phyloP scores from a whole-genome alignment of 768 basidiomycete genomes.

The Mycena rebaudengoi region DNA sequence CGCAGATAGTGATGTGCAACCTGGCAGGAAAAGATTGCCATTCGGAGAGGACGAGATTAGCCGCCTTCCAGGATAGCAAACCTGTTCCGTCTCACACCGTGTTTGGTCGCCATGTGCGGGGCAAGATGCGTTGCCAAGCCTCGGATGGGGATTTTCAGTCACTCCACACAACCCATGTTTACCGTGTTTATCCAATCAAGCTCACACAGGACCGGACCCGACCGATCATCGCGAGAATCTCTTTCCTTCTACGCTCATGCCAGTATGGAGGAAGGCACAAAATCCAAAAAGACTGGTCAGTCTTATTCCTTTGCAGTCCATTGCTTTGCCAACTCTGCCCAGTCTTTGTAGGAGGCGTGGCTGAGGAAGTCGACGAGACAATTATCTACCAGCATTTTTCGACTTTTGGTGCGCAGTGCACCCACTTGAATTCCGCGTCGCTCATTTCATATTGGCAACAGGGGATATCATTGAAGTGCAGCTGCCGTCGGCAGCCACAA shows the following conservation, averaged over 20 bases:
- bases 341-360: conserved; percentile 84
- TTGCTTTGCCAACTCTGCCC: background rate
- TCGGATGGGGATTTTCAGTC: too few species aligned
- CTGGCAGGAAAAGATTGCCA: conserved; percentile 10
- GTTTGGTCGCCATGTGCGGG: too few species aligned
- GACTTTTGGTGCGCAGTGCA: conserved; percentile 75
- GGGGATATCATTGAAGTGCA: conserved; percentile 95
- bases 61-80: conserved; percentile 9
- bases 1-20: conserved; percentile 14
- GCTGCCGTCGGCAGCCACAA: conserved; percentile 81
- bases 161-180: too few species aligned
- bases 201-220: background rate
- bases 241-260: conserved; percentile 12
- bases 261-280: conserved; percentile 83
- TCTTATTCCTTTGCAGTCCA: background rate
- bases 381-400: conserved; percentile 82
- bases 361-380: conserved; percentile 84
- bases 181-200: too few species aligned
- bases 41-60: conserved; percentile 3
- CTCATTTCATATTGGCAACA: conserved; percentile 41
- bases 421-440: background rate
- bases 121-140: too few species aligned
- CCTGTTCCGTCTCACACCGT: too few species aligned
- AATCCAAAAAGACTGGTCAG: conserved; percentile 74
- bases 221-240: conserved; percentile 8